Conservation (phyloP, 257 asterid genomes). For the Solanum arcanum region DNA sequence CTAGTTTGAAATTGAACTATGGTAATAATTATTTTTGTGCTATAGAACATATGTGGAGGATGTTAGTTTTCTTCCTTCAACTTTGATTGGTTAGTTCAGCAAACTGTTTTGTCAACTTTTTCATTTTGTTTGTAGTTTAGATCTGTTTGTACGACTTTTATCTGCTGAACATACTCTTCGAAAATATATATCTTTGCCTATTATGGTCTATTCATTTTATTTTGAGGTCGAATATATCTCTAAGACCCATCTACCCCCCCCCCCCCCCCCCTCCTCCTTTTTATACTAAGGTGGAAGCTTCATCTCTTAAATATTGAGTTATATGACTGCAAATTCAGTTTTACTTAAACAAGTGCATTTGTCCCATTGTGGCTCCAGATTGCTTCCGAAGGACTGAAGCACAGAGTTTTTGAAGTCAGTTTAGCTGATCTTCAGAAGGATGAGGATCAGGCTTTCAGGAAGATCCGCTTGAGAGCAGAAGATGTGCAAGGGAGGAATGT, state of each 20-base stretch:
- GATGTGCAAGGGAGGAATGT: slow-evolving; percentile 22
- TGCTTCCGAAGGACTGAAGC: slow-evolving; percentile 19
- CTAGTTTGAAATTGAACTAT: neutral
- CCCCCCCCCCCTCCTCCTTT: neutral
- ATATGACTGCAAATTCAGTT: neutral
- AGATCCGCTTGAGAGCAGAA: slow-evolving; percentile 20
- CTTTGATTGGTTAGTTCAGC: neutral
- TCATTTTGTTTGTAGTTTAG: neutral
- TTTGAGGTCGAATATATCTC: neutral
- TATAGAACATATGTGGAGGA: neutral
- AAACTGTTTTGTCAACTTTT: neutral
- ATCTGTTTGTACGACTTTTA: neutral
- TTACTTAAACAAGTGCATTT: neutral
- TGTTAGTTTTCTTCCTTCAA: neutral
- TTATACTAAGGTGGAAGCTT: neutral
- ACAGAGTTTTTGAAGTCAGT: slow-evolving; percentile 14
- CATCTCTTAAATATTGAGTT: neutral
- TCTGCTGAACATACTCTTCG: neutral
- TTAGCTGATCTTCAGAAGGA: slow-evolving; percentile 20
- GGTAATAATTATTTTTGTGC: neutral
- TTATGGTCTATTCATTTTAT: neutral
- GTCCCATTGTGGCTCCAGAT: neutral
- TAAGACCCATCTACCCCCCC: neutral
- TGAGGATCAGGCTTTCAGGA: slow-evolving; percentile 18
- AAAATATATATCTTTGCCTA: neutral